Percentiles rank a stretch among this genome's conserved stretches.
Conservation (phyloP, 306 rosid species). For the Adenanthera pavonina region DNA sequence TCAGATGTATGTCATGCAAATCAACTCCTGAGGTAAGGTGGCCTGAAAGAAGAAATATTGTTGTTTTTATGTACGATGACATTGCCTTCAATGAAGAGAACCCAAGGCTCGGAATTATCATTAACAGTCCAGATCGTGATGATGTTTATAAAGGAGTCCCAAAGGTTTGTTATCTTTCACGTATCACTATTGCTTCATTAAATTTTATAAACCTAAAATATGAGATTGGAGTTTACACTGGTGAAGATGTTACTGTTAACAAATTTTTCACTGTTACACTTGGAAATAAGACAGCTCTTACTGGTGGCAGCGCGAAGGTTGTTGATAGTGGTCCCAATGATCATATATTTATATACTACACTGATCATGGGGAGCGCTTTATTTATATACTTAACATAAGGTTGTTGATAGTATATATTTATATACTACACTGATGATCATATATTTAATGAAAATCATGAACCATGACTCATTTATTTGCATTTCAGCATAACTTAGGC, state of each 20-base stretch:
- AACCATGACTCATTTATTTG: conserved; percentile 14
- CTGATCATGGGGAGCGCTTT: conserved; percentile 96
- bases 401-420: too few species aligned
- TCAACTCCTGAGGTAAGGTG: conserved; percentile 81
- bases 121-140: conserved; percentile 81
- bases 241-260: conserved; percentile 67
- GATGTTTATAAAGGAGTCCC: conserved; percentile 96
- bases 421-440: too few species aligned
- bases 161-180: conserved; percentile 56
- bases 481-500: conserved; percentile 27
- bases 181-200: conserved; percentile 2
- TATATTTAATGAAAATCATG: conserved; percentile 26
- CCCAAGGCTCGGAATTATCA: conserved; percentile 90
- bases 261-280: conserved; percentile 84
- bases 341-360: conserved; percentile 82
- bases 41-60: conserved; percentile 89
- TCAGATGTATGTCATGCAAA: conserved; percentile 95
- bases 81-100: conserved; percentile 78
- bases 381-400: too few species aligned
- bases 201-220: conserved; percentile 22
- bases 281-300: conserved; percentile 80
- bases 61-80: conserved; percentile 98
- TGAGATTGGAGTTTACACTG: conserved; percentile 55
- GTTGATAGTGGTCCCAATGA: conserved; percentile 93
- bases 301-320: conserved; percentile 94